phyloP scores from a whole-genome alignment of 139 green algal genomes.

The Parachlorella kessleri region DNA sequence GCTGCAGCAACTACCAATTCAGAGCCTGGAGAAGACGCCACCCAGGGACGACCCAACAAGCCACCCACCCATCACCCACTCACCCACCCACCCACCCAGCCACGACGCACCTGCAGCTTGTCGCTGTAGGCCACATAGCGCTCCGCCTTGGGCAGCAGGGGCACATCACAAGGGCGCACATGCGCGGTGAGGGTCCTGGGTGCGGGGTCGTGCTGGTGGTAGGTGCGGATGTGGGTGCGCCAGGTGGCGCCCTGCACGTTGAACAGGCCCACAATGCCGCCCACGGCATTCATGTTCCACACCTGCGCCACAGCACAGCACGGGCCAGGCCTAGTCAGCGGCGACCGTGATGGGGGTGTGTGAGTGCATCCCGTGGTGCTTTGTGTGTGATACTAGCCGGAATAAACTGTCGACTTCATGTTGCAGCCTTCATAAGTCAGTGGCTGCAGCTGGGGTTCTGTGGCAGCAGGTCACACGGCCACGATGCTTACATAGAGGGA shows the following conservation, averaged over 20 bases:
- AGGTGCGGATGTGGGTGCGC: background rate
- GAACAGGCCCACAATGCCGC: slow-evolving; percentile 79
- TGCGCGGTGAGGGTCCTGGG: slow-evolving; percentile 18
- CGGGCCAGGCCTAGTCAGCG: too few relatives aligned
- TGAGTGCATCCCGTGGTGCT: too few relatives aligned
- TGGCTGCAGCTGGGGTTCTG: too few relatives aligned
- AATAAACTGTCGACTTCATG: too few relatives aligned
- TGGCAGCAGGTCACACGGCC: too few relatives aligned
- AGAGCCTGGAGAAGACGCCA: background rate
- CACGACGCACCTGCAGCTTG: background rate
- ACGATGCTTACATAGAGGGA: too few relatives aligned
- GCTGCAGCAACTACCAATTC: background rate
- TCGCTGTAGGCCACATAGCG: slow-evolving; percentile 43
- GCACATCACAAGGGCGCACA: slow-evolving; percentile 51
- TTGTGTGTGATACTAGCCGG: too few relatives aligned
- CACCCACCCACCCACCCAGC: background rate
- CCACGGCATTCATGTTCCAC: slow-evolving; percentile 64
- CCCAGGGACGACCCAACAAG: background rate
- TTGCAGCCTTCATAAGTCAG: too few relatives aligned
- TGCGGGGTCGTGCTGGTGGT: slow-evolving; percentile 3
- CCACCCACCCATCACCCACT: too few relatives aligned
- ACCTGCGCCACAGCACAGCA: too few relatives aligned
- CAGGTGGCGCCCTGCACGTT: slow-evolving; percentile 83
- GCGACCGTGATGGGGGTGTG: too few relatives aligned
- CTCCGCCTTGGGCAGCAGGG: slow-evolving; percentile 13